phyloP scores from a whole-genome alignment of 2,329 filamentous ascomycete genomes.

The Cladosporium sp. region DNA sequence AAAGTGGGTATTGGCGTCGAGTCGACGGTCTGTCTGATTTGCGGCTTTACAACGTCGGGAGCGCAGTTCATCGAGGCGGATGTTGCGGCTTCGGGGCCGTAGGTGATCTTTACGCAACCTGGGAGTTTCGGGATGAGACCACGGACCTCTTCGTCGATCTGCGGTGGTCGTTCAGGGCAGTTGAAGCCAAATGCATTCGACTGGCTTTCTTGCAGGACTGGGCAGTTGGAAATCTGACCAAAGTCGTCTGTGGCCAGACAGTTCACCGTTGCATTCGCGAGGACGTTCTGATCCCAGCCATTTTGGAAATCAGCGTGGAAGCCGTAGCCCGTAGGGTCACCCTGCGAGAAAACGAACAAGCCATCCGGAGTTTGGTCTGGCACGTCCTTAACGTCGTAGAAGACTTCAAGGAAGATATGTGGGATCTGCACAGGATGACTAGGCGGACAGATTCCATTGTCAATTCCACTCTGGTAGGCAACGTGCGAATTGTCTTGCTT shows the following conservation, averaged over 20 bases:
- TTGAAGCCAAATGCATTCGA: constrained; percentile 32
- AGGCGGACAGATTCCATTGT: constrained; percentile 47
- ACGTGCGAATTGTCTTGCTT: constrained; percentile 46
- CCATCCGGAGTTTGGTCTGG: constrained; percentile 39
- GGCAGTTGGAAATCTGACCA: constrained; percentile 41
- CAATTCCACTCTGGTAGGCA: constrained; percentile 42
- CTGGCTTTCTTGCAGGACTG: constrained; percentile 35
- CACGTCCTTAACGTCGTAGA: constrained; percentile 41
- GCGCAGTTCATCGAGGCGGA: constrained; percentile 36
- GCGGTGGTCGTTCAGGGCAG: constrained; percentile 36
- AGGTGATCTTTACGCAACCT: constrained; percentile 39
- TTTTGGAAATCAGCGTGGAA: constrained; percentile 59
- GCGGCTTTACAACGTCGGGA: constrained; percentile 27
- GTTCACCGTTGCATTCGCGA: constrained; percentile 42
- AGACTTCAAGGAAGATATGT: constrained; percentile 46
- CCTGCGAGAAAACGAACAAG: constrained; percentile 50
- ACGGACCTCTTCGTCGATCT: constrained; percentile 35
- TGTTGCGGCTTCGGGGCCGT: constrained; percentile 36
- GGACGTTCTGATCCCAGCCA: constrained; percentile 48
- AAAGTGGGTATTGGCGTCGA: constrained; percentile 34
- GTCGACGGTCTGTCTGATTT: constrained; percentile 34
- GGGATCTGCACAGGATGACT: constrained; percentile 42
- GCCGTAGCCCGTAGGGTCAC: constrained; percentile 55
- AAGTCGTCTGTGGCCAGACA: constrained; percentile 40
- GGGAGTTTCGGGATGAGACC: constrained; percentile 38